Base-by-base conservation (phyloP, 805 yeast genomes). In the Starmerella khaoyaiensis region DNA sequence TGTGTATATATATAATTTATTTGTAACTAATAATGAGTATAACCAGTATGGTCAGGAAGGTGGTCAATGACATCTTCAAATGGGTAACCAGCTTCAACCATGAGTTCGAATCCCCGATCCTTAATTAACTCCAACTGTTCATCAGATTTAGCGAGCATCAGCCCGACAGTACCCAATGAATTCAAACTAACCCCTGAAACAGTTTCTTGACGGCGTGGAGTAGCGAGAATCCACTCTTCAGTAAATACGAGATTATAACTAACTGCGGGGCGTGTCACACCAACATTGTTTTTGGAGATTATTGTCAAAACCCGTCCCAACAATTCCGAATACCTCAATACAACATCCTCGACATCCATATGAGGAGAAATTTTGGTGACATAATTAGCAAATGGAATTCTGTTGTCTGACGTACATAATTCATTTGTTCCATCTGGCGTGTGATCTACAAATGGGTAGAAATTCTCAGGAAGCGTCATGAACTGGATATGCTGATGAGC, bases 401-500 rank as follows among this genome's bases (percentile, higher is more conserved):
- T 63, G n/a, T 64, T 58, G 51, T 72, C 70, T 4, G 37, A 37
- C 3, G 31, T 28, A 16, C 34, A 21, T 45, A 69, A 71, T 16
- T 5, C n/a, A 5, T 10, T 21, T 5, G 11, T 21, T 5, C 28
- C 28, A 25, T 40, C 36, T 14, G 68, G 62, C n/a, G 68, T 51
- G 11, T 52, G 44, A 31, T 72, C 76, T 35, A 81, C 78, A 53
- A 69, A 74, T 5, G 79, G 69, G 1, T 57, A 58, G 54, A 74
- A 76, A 17, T 64, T 42, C 6, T 60, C 55, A 2, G 94, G 93
- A 30, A 80, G 62, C 30, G 73, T 65, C 68, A 87, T 63, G 58
- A 86, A 75, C 59, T 90, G 98, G 45, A 90, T 59, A 59, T 87
- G 98, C 55, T 81, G 83, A 61, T 87, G 98, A 33, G 80, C 77